A percentile compares a stretch with the other conserved stretches of the same genome.
These are phyloP conservation scores for Aspergillus cristatus DNA, from an alignment of 495 filamentous ascomycete genomes.

Conservation along the genomic window DNA sequence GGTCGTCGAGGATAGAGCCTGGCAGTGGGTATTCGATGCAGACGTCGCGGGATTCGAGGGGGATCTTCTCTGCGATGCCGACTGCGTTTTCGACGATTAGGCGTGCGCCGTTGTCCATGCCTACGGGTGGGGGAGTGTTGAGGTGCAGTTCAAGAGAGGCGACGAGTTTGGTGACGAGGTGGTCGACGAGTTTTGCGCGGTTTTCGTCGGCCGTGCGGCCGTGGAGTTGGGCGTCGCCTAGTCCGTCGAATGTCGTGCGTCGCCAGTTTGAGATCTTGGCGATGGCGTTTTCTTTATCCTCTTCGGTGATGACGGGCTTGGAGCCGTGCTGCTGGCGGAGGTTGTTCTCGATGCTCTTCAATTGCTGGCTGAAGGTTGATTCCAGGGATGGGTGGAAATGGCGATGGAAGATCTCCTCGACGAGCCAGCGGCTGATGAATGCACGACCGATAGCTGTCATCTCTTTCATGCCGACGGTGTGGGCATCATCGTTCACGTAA, in stretches of 20 bases:
- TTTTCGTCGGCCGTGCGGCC: constrained; percentile 53
- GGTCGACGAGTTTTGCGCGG: constrained; percentile 55
- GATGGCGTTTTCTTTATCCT: constrained; percentile 83
- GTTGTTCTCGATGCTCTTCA: constrained; percentile 86
- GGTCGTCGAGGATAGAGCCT: constrained; percentile 52
- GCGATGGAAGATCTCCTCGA: constrained; percentile 82
- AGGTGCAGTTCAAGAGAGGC: constrained; percentile 61
- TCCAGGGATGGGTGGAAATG: constrained; percentile 90
- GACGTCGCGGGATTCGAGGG: constrained; percentile 85
- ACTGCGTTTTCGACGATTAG: constrained; percentile 94
- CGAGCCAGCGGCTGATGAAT: constrained; percentile 79
- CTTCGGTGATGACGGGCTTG: constrained; percentile 59
- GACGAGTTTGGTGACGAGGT: constrained; percentile 61
- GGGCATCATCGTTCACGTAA: constrained; percentile 75
- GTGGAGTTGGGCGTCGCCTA: constrained; percentile 55
- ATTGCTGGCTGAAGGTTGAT: constrained; percentile 56
- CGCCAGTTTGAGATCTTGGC: constrained; percentile 90
- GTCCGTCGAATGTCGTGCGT: constrained; percentile 85
- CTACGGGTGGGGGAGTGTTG: constrained; percentile 62
- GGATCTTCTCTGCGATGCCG: constrained; percentile 75
- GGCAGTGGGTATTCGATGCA: constrained; percentile 76
- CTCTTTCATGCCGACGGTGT: constrained; percentile 76
- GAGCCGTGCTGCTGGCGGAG: constrained; percentile 54
- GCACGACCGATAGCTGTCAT: constrained; percentile 96
- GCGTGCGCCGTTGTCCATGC: constrained; percentile 68